Conservation (phyloP, 1,284 basidiomycete species). For the Ceratobasidium theobromae region DNA sequence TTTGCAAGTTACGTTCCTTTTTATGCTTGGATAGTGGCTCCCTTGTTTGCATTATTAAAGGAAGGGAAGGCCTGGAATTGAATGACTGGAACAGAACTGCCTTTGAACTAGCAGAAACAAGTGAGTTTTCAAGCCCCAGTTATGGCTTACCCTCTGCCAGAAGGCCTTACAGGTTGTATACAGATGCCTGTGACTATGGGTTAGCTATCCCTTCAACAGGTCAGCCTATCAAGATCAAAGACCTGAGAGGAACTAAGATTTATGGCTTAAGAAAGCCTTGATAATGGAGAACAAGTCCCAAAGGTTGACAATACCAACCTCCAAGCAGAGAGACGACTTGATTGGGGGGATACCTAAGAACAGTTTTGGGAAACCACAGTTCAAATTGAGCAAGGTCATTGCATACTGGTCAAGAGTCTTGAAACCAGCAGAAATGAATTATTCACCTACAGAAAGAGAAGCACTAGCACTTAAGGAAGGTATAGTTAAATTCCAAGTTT, state of each 20-base stretch:
- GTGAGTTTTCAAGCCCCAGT: slow-evolving; percentile 26
- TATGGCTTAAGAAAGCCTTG: slow-evolving; percentile 40
- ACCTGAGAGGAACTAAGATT: slow-evolving; percentile 44
- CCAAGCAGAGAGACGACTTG: slow-evolving; percentile 36
- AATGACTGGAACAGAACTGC: slow-evolving; percentile 10
- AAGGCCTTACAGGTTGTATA: slow-evolving; percentile 45
- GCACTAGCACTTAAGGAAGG: slow-evolving; percentile 44
- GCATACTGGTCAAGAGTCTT: slow-evolving; percentile 44
- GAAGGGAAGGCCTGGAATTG: slow-evolving; percentile 24
- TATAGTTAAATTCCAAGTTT: slow-evolving; percentile 44
- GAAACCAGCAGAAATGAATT: slow-evolving; percentile 43
- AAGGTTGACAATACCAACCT: slow-evolving; percentile 36
- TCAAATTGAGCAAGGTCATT: slow-evolving; percentile 43
- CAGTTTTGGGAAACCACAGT: slow-evolving; percentile 44
- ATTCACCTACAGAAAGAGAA: slow-evolving; percentile 46
- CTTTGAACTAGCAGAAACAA: slow-evolving; percentile 20
- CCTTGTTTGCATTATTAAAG: slow-evolving; percentile 26
- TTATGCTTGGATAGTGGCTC: slow-evolving; percentile 41
- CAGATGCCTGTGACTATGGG: slow-evolving; percentile 46
- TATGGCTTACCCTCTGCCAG: slow-evolving; percentile 39
- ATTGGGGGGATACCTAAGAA: not conserved
- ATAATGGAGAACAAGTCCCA: slow-evolving; percentile 38
- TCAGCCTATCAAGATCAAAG: slow-evolving; percentile 44
- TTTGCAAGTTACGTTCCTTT: slow-evolving; percentile 42
- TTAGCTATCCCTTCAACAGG: slow-evolving; percentile 46